These are phyloP conservation scores for Kewa caespitosa DNA, from an alignment of 179 eudicot species.

Conservation along the genomic window DNA sequence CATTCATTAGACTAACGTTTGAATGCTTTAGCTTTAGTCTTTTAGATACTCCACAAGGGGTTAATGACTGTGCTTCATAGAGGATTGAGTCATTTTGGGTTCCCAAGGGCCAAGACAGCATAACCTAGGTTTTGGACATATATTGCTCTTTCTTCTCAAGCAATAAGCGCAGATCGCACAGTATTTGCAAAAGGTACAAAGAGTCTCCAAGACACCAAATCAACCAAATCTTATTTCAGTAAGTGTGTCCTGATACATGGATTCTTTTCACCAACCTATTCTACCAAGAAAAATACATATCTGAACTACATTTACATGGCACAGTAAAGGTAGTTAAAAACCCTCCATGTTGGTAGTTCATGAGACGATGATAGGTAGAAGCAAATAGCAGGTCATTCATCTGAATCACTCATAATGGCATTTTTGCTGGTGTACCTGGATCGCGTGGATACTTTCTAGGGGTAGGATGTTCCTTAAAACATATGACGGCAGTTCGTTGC, in stretches of 20 bases:
- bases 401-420: constrained; percentile 55
- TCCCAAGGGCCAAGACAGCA: background rate
- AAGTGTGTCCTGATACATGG: background rate
- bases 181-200: background rate
- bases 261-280: constrained; percentile 4
- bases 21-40: background rate
- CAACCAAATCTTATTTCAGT: background rate
- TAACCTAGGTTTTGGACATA: no score
- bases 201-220: background rate
- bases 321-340: background rate
- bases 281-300: background rate
- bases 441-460: constrained; percentile 87
- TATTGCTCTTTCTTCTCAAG: background rate
- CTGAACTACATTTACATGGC: background rate
- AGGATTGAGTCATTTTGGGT: background rate
- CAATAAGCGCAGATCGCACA: background rate
- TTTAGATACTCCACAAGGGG: constrained; percentile 2
- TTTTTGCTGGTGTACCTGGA: constrained; percentile 86
- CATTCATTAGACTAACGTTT: background rate
- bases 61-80: background rate
- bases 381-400: constrained; percentile 23
- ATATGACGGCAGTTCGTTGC: constrained; percentile 79
- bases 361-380: constrained; percentile 1
- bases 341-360: constrained; percentile 3
- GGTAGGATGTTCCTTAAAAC: constrained; percentile 59